Conservation (phyloP, 371 early-diverging fungal genomes). For the Parasitella parasitica region DNA sequence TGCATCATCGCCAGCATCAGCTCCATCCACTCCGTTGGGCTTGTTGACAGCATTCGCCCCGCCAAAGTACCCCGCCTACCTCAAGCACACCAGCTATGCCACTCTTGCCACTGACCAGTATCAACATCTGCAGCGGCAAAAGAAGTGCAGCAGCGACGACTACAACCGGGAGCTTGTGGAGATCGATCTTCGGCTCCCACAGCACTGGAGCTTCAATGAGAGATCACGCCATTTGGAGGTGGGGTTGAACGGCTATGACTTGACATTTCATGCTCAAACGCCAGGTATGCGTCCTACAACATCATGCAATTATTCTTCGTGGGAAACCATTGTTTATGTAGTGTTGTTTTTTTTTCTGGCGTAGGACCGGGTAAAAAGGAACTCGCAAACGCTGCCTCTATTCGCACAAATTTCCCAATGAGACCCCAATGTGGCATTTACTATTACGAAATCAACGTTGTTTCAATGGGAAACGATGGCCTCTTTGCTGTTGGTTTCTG, state of each 20-base stretch:
- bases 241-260: constrained; percentile 47
- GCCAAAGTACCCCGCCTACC: constrained; percentile 38
- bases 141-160: constrained; percentile 4
- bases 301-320: not conserved
- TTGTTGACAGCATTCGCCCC: constrained; percentile 13
- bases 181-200: constrained; percentile 49
- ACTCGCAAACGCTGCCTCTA: constrained; percentile 69
- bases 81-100: constrained; percentile 38
- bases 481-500: constrained; percentile 88
- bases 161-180: constrained; percentile 4
- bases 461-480: constrained; percentile 84
- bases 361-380: constrained; percentile 78
- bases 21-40: not conserved
- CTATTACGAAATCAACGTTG: constrained; percentile 86
- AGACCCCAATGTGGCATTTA: constrained; percentile 84
- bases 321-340: constrained; percentile 9
- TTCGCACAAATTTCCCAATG: constrained; percentile 80
- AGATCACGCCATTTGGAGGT: constrained; percentile 54
- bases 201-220: constrained; percentile 61
- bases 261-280: constrained; percentile 36
- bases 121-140: constrained; percentile 4
- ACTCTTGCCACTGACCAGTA: constrained; percentile 34
- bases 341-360: constrained; percentile 12
- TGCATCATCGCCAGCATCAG: not conserved
- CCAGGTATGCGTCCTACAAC: constrained; percentile 38